Percentiles rank a stretch among this genome's conserved stretches.
These are phyloP conservation scores for Gautieria morchelliformis DNA, from an alignment of 768 basidiomycete species.

Conservation along the genomic window DNA sequence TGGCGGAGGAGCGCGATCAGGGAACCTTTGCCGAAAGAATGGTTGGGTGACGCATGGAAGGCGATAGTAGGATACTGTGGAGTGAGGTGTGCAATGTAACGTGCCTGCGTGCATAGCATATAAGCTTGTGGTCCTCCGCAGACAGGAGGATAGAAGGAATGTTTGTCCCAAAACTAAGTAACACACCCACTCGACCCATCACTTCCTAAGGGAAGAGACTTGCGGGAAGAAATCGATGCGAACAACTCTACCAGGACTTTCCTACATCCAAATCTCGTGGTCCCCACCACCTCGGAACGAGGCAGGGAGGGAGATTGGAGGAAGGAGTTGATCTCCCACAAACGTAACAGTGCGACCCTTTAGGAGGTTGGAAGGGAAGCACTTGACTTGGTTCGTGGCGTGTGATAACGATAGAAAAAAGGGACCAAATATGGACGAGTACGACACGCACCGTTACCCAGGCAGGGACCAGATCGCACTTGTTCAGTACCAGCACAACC, in stretches of 20 bases:
- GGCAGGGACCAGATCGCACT: slow-evolving; percentile 96
- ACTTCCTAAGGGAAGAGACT: slow-evolving; percentile 3
- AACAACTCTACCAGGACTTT: slow-evolving; percentile 32
- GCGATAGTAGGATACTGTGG: slow-evolving; percentile 94
- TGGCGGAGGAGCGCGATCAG: slow-evolving; percentile 95
- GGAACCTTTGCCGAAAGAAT: slow-evolving; percentile 98
- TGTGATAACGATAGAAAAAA: slow-evolving; percentile 1
- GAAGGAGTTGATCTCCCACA: slow-evolving; percentile 35
- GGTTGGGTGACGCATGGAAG: slow-evolving; percentile 97
- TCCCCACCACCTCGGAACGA: slow-evolving; percentile 26
- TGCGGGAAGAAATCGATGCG: slow-evolving; percentile 12
- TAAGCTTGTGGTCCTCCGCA: background rate
- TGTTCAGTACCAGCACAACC: slow-evolving; percentile 93
- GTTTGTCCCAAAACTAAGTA: slow-evolving; percentile 37
- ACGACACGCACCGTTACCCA: slow-evolving; percentile 87
- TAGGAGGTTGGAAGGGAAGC: slow-evolving; percentile 11
- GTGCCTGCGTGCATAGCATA: slow-evolving; percentile 45
- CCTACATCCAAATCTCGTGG: slow-evolving; percentile 18
- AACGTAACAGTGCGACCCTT: slow-evolving; percentile 33
- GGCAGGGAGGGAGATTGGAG: slow-evolving; percentile 11
- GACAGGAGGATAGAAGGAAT: slow-evolving; percentile 15
- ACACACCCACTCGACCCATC: slow-evolving; percentile 14
- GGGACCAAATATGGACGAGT: background rate
- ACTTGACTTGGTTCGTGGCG: slow-evolving; percentile 38
- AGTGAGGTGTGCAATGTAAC: slow-evolving; percentile 92